Evolutionary conservation across 75 land plant species (phyloP), one percentile per base, ranked within the genome.

Genomic region (Gnetum montanum): DNA sequence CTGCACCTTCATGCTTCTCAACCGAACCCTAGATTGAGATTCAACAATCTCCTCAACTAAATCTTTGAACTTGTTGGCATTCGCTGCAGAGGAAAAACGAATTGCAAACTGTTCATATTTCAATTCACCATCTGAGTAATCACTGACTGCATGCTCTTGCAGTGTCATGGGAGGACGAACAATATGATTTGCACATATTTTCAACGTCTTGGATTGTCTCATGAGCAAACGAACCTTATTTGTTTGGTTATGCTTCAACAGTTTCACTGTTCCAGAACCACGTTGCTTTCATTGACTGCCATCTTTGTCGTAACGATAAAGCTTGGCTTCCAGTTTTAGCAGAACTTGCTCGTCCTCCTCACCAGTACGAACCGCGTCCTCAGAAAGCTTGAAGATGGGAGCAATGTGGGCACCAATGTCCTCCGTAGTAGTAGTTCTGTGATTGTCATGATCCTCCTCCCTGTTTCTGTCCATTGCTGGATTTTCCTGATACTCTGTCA

Each of bases 251-350:
- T 92, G 95, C 71, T 88, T 85, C 49, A 91, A 51, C 11, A 91
- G 58, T 70, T 88, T 88, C 34, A 88, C 88, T 24, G 65, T 66
- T 29, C 97, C 97, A 54, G 66, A 83, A 3, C 97, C 97, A 40
- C 97, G 70, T 63, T 89, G 96, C 68, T 92, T 92, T 95, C 97
- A 92, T 64, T 84, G 95, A 41, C 73, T 82, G 1, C 81, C 84
- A 4, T 77, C 84, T 60, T 80, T 86, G 37, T 87, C 88, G 51
- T 81, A 91, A 23, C 97, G 63, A 54, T 91, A 91, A 0, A 91
- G 79, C 68, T 88, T 91, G 20, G 95, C 71, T 65, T 57, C 83
- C 88, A 79, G 55, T 65, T 86, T 80, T 49, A 86, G 70, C n/a
- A 86, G 57, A 15, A 72, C 66, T 5, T 83, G 80, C 45, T 86